phyloP scores from a whole-genome alignment of 129 eudicot species.

The Solidago caesia region DNA sequence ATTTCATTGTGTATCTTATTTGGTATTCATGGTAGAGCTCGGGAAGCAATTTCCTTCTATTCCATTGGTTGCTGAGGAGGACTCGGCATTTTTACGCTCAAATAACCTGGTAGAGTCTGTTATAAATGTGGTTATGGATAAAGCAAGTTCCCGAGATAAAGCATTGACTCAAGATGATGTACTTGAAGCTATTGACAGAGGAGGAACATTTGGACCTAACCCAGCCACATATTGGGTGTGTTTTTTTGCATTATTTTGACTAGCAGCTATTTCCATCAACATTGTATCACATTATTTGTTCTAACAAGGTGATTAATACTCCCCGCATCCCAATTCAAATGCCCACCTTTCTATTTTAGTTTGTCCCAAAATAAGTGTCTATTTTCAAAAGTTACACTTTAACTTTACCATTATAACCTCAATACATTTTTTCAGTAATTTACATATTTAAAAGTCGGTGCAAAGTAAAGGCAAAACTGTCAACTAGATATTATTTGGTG shows the following conservation, averaged over 20 bases:
- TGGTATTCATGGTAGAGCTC: conserved; percentile 54
- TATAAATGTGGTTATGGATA: conserved; percentile 56
- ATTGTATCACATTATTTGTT: not conserved
- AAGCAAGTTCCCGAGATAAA: conserved; percentile 36
- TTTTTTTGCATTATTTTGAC: conserved; percentile 8
- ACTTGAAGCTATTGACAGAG: conserved; percentile 90
- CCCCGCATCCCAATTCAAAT: too few species aligned
- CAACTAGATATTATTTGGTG: too few species aligned
- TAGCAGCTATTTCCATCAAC: not conserved
- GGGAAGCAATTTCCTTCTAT: conserved; percentile 71
- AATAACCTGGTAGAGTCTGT: conserved; percentile 77
- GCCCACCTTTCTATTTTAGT: too few species aligned
- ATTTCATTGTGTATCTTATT: conserved; percentile 14
- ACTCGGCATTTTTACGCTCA: conserved; percentile 74
- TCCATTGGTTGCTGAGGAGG: conserved; percentile 98
- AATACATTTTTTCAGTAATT: too few species aligned
- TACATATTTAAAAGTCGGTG: too few species aligned
- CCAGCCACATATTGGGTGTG: conserved; percentile 97
- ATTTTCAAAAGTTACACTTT: not conserved
- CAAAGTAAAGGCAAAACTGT: too few species aligned
- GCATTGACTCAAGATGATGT: conserved; percentile 53
- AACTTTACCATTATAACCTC: too few species aligned
- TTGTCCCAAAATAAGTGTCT: not conserved
- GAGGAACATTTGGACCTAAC: conserved; percentile 71
- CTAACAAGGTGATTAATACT: too few species aligned